Base-by-base conservation (phyloP, 495 filamentous ascomycete genomes). In the Jackrogersella minutella region DNA sequence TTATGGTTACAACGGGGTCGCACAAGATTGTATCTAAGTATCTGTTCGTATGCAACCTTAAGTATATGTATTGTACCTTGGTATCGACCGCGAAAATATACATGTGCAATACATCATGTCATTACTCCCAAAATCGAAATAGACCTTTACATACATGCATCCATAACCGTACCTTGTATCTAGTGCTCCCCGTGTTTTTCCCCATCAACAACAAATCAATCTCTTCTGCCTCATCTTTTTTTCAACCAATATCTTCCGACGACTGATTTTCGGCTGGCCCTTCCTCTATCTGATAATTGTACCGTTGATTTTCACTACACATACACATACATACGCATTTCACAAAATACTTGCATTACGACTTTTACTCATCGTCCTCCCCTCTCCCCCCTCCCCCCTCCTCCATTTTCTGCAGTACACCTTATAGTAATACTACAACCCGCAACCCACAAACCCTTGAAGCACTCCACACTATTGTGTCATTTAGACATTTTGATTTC, bases 381-480 rank as follows among this genome's bases (percentile, higher is more conserved):
- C 41, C 41, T 26, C 10, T 7, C 3, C 7, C 17, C 40, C 37
- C 37, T n/a, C 17, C 17, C 26, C 37, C 50, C 54, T 14, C 46
- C 49, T 47, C 40, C 41, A 39, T 41, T 50, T 59, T 36, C 31
- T 49, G 60, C 60, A 64, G 60, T 69, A 63, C 66, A 60, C 66
- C 61, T 69, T 68, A 37, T 51, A 43, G 37, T 30, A 16, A 16
- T 14, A 39, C 36, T 39, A 39, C 36, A 39, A 39, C 13, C 36
- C 39, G 16, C 39, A 41, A 17, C 39, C 39, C 14, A 7, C 2
- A 41, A 46, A 49, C 66, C 66, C 26, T 30, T 30, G 61, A 43
- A 58, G 65, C 66, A 56, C 66, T 69, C 66, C 61, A 69, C 66
- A 64, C 39, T 61, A 69, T 69, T 69, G 66, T 69, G 66, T 65